Evolutionary conservation across 2,329 filamentous ascomycete genomes (phyloP), one percentile per base, ranked within the genome.

Genomic region (Cyphellophora europaea): DNA sequence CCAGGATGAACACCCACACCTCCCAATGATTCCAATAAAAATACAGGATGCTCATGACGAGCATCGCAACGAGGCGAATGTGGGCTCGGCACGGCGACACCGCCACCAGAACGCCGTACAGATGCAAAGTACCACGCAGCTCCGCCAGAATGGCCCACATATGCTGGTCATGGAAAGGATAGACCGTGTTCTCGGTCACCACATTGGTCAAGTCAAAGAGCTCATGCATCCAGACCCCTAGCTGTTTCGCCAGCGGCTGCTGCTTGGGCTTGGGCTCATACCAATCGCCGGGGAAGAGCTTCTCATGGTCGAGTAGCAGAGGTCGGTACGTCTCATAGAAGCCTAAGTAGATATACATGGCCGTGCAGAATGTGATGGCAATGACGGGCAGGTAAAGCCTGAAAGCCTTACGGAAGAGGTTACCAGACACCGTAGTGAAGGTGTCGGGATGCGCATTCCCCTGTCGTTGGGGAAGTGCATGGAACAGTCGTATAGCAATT

Each of bases 141-240:
- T 66, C 63, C 8, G 65, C 57, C 2, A 63, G 59, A 15, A 67
- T 65, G 3, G 62, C 65, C 63, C 63, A 67, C 3, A 67, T 50
- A 38, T 67, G 63, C 15, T 62, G 61, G 32, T 65, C 65, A 44
- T 65, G 64, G 39, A 58, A 55, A 35, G 47, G 47, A 30, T 49
- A 49, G 15, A 49, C 42, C 16, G 47, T 41, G 14, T 44, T 38
- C 3, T 32, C 35, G 5, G 30, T 33, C 28, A 49, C 37, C 12
- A 49, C 41, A 30, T 46, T 44, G 32, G 37, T 44, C 28, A 49
- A 27, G 21, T 41, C 38, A 21, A 46, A 49, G 44, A 49, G 48
- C 35, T 49, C 47, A 1, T 32, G 39, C 35, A 56, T 59, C 47
- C 54, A 59, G 36, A 62, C 57, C 48, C 52, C 51, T 19, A 56